phyloP scores from a whole-genome alignment of 2,329 filamentous ascomycete species.

The Venturia effusa region DNA sequence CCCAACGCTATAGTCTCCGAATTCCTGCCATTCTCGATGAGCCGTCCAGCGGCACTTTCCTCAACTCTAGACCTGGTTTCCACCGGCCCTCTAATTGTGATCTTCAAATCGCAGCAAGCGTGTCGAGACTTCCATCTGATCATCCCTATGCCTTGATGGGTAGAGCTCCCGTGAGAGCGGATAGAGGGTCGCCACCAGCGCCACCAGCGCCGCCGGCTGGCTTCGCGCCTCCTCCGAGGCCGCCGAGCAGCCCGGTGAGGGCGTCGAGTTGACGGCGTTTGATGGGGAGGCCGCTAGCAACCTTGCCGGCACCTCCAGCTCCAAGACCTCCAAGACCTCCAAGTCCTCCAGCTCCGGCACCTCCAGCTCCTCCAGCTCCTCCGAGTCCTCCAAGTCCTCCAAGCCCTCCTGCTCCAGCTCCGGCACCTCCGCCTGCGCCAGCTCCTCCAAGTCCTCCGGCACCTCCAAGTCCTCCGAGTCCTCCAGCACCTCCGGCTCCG shows the following conservation, averaged over 20 bases:
- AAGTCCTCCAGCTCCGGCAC: neutral
- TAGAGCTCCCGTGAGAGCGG: neutral
- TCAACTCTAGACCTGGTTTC: neutral
- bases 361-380: neutral
- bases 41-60: neutral
- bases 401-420: too few relatives aligned
- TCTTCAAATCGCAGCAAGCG: neutral
- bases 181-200: neutral
- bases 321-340: neutral
- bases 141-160: neutral
- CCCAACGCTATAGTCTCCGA: too few relatives aligned
- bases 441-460: neutral
- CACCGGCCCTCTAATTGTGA: neutral
- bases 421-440: neutral
- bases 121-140: conserved; percentile 3
- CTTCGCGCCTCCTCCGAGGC: neutral
- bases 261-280: neutral
- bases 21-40: neutral
- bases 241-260: neutral
- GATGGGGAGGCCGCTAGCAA: too few relatives aligned
- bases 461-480: neutral
- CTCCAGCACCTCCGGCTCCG: neutral
- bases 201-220: neutral
- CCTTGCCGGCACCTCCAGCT: too few relatives aligned
- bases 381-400: neutral